These are phyloP conservation scores for Pythium insidiosum DNA, from an alignment of 352 stramenopile species.

Conservation along the genomic window DNA sequence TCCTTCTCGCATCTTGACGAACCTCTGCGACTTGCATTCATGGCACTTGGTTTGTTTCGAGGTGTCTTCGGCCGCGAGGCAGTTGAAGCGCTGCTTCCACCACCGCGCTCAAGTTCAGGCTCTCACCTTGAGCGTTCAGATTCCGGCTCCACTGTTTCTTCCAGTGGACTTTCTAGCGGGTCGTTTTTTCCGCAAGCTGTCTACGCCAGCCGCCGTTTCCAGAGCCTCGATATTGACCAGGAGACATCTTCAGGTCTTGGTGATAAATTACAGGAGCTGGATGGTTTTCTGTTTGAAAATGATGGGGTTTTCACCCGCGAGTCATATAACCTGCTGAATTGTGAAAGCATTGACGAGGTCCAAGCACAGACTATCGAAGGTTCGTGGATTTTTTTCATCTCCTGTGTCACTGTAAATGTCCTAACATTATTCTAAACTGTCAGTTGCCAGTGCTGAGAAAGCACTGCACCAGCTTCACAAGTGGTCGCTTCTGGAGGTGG, in stretches of 20 bases:
- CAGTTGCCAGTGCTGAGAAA: conserved; percentile 33
- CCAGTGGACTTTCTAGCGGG: too few species aligned
- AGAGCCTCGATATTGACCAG: conserved; percentile 33
- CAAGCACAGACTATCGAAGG: conserved; percentile 31
- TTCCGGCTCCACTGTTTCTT: too few species aligned
- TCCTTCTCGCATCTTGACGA: conserved; percentile 71
- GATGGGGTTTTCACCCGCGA: conserved; percentile 70
- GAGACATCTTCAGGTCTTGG: conserved; percentile 48
- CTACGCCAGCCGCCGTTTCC: conserved; percentile 17
- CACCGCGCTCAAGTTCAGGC: too few species aligned
- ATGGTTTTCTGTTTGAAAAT: conserved; percentile 67
- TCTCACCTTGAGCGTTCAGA: too few species aligned
- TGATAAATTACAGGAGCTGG: conserved; percentile 57
- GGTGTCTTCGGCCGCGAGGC: conserved; percentile 65
- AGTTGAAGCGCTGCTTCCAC: conserved; percentile 54
- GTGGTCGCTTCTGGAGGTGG: conserved; percentile 75
- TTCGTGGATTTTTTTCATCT: background rate
- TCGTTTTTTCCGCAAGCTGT: conserved; percentile 32
- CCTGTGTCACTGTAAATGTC: background rate
- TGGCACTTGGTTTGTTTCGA: conserved; percentile 76
- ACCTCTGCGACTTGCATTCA: conserved; percentile 59
- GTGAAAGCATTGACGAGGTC: conserved; percentile 56
- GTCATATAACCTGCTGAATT: conserved; percentile 61
- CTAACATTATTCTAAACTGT: background rate
- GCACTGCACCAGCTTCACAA: conserved; percentile 61